A percentile compares a stretch with the other conserved stretches of the same genome.
phyloP scores from a whole-genome alignment of 305 asterid genomes.

The Fraxinus greggii region DNA sequence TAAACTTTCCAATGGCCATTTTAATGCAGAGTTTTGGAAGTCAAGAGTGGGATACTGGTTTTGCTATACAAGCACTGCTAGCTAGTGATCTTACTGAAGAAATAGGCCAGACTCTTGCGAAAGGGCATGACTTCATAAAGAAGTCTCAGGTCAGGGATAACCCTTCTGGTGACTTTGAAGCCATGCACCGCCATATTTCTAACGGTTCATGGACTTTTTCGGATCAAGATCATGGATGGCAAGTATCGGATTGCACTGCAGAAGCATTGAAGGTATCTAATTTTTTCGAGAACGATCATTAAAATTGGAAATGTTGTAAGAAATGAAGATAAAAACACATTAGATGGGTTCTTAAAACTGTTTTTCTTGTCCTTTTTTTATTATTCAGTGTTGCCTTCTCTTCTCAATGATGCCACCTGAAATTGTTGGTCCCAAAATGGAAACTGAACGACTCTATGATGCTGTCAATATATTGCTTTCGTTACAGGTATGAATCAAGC shows the following conservation, averaged over 20 bases:
- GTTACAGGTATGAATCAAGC: slow-evolving; percentile 50
- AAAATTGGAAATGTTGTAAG: background rate
- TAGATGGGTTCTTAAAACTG: background rate
- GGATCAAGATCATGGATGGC: slow-evolving; percentile 91
- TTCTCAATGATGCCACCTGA: slow-evolving; percentile 77
- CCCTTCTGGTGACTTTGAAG: slow-evolving; percentile 64
- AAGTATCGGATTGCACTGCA: slow-evolving; percentile 81
- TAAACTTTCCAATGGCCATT: background rate
- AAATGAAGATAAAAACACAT: background rate
- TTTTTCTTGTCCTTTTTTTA: background rate
- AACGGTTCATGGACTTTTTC: slow-evolving; percentile 86
- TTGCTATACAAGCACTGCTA: slow-evolving; percentile 74
- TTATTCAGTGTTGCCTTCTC: slow-evolving; percentile 72
- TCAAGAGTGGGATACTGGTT: slow-evolving; percentile 83
- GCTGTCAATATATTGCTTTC: slow-evolving; percentile 76
- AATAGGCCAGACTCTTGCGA: slow-evolving; percentile 47
- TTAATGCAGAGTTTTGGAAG: slow-evolving; percentile 74
- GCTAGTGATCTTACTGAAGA: slow-evolving; percentile 63
- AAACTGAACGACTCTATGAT: slow-evolving; percentile 55
- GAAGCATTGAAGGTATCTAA: slow-evolving; percentile 71
- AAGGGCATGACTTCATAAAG: slow-evolving; percentile 65
- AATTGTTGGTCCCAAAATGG: slow-evolving; percentile 69
- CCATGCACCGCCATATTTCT: slow-evolving; percentile 71
- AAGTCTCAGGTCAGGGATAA: slow-evolving; percentile 68
- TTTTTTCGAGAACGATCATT: background rate